Conservation (phyloP, 495 filamentous ascomycete genomes). For the Letharia lupina region DNA sequence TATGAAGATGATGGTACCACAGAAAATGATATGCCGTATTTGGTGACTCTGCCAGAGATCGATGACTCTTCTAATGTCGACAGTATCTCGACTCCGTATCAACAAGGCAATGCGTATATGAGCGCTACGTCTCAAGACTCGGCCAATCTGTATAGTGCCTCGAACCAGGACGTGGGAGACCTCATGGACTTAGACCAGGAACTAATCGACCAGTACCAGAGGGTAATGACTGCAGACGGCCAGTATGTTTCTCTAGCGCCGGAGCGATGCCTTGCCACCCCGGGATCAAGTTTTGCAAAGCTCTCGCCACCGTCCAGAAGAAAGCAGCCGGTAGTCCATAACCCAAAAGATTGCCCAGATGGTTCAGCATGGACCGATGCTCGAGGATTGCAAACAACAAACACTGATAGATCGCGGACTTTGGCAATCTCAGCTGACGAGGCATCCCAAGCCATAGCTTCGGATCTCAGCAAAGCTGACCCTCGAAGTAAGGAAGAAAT, state of each 20-base stretch:
- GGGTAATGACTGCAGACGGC: not conserved
- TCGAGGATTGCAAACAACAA: not conserved
- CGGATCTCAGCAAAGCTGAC: not conserved
- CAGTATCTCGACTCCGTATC: conserved; percentile 2
- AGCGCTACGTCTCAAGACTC: conserved; percentile 8
- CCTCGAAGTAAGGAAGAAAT: not conserved
- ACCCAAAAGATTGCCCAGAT: not conserved
- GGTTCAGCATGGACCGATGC: not conserved
- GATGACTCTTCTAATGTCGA: not conserved
- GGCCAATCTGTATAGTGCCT: not conserved
- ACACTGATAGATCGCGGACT: not conserved
- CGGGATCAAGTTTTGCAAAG: not conserved
- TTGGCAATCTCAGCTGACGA: conserved; percentile 3
- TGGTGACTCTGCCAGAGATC: conserved; percentile 8
- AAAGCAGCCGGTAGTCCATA: not conserved
- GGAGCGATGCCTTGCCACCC: not conserved
- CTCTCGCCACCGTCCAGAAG: not conserved
- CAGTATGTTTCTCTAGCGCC: not conserved
- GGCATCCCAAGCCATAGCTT: conserved; percentile 12
- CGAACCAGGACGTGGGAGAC: not conserved
- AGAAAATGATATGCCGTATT: conserved; percentile 5
- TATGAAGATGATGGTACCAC: conserved; percentile 10
- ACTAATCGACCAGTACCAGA: not conserved
- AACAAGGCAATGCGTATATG: conserved; percentile 4
- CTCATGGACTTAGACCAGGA: not conserved